Conservation (phyloP, 2,329 filamentous ascomycete species). For the Camillea tinctor region DNA sequence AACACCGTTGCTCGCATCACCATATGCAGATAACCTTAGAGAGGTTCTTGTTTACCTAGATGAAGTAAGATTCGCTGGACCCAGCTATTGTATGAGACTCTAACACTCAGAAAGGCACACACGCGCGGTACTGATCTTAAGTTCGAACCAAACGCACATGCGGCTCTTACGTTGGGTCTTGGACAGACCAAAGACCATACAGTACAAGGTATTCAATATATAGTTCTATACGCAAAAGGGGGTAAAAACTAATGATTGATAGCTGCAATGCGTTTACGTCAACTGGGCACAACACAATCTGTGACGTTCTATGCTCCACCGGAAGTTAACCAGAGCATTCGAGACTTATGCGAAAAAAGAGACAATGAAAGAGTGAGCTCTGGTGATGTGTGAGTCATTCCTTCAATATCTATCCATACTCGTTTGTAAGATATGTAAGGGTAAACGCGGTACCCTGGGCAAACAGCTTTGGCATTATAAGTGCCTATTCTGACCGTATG, state of each 20-base stretch:
- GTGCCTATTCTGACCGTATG: background rate
- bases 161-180: slow-evolving; percentile 55
- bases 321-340: slow-evolving; percentile 61
- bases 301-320: slow-evolving; percentile 47
- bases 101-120: slow-evolving; percentile 41
- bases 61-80: slow-evolving; percentile 33
- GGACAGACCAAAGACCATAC: slow-evolving; percentile 60
- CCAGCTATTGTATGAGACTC: background rate
- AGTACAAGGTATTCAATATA: slow-evolving; percentile 49
- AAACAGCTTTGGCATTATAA: background rate
- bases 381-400: slow-evolving; percentile 40
- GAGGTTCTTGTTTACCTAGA: slow-evolving; percentile 59
- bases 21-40: slow-evolving; percentile 52
- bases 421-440: background rate
- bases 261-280: slow-evolving; percentile 65
- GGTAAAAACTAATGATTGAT: slow-evolving; percentile 2
- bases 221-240: background rate
- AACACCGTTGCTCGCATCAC: slow-evolving; percentile 50
- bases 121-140: slow-evolving; percentile 61
- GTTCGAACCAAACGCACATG: slow-evolving; percentile 45
- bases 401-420: background rate
- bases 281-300: slow-evolving; percentile 55
- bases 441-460: background rate
- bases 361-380: slow-evolving; percentile 38
- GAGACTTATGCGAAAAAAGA: slow-evolving; percentile 41